Evolutionary conservation across 371 early-diverging fungal species (phyloP).

Genomic region (Neoconidiobolus thromboides): DNA sequence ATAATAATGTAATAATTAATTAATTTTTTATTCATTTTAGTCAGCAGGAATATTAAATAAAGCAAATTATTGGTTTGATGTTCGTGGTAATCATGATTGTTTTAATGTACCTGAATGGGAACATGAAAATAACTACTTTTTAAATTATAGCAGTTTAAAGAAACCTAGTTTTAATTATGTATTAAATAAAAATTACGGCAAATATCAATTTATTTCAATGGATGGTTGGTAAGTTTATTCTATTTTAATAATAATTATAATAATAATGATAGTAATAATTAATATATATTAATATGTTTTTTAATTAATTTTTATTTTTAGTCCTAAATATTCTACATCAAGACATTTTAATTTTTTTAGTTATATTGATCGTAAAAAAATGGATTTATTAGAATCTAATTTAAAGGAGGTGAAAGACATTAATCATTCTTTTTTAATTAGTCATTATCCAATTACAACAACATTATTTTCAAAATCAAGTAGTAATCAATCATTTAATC

Average conservation of each 20-base stretch:
- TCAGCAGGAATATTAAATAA: conserved; percentile 21
- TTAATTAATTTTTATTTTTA: conserved; percentile 5
- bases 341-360: conserved; percentile 86
- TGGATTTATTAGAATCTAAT: conserved; percentile 42
- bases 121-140: conserved; percentile 39
- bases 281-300: no score
- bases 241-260: neutral
- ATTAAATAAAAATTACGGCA: conserved; percentile 34
- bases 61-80: conserved; percentile 53
- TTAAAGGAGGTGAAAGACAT: conserved; percentile 14
- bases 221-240: conserved; percentile 47
- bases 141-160: conserved; percentile 25
- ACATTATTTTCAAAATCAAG: conserved; percentile 47
- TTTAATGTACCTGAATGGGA: conserved; percentile 52
- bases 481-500: conserved; percentile 32
- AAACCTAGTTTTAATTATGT: conserved; percentile 40
- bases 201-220: conserved; percentile 63
- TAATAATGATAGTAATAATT: no score
- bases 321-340: conserved; percentile 54
- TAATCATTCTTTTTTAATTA: conserved; percentile 52
- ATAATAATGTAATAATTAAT: neutral
- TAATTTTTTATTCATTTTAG: conserved; percentile 5
- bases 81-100: conserved; percentile 73
- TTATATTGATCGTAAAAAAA: conserved; percentile 43
- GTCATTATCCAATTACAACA: conserved; percentile 72